A percentile compares a stretch with the other conserved stretches of the same genome.
These are phyloP conservation scores for Amauroascus verrucosus DNA, from an alignment of 2,329 filamentous ascomycete species.

Conservation along the genomic window DNA sequence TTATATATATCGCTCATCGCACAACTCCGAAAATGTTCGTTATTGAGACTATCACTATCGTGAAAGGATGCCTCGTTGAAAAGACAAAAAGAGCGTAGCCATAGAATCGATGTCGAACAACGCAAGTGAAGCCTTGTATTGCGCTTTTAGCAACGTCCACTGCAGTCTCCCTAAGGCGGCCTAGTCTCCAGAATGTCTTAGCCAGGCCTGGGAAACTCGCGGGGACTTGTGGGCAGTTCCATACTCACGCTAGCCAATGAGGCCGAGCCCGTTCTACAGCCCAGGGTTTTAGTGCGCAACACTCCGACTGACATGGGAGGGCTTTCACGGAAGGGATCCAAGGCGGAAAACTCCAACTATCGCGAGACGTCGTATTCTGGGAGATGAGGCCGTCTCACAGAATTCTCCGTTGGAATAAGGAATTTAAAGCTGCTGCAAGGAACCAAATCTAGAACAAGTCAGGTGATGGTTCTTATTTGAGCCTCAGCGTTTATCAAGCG, in stretches of 20 bases:
- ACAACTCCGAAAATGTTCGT: too few species aligned
- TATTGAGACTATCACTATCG: too few species aligned
- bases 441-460: neutral
- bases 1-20: neutral
- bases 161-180: too few species aligned
- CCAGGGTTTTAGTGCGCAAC: neutral
- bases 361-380: neutral
- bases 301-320: neutral
- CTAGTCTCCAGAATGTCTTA: neutral
- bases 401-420: neutral
- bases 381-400: neutral
- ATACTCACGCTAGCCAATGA: neutral
- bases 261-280: neutral
- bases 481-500: neutral
- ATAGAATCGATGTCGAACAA: too few species aligned
- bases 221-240: neutral
- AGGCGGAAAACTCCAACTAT: neutral
- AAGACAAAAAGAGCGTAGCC: too few species aligned
- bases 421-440: conserved; percentile 1
- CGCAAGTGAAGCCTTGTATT: too few species aligned
- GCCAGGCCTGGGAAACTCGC: neutral
- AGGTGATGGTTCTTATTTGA: conserved; percentile 5
- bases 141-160: too few species aligned
- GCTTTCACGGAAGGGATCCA: neutral
- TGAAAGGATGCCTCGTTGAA: too few species aligned